Percentiles rank a stretch among this genome's conserved stretches.
These are phyloP conservation scores for Miscanthus lutarioriparius DNA, from an alignment of 176 grass and related monocot species.

Conservation along the genomic window DNA sequence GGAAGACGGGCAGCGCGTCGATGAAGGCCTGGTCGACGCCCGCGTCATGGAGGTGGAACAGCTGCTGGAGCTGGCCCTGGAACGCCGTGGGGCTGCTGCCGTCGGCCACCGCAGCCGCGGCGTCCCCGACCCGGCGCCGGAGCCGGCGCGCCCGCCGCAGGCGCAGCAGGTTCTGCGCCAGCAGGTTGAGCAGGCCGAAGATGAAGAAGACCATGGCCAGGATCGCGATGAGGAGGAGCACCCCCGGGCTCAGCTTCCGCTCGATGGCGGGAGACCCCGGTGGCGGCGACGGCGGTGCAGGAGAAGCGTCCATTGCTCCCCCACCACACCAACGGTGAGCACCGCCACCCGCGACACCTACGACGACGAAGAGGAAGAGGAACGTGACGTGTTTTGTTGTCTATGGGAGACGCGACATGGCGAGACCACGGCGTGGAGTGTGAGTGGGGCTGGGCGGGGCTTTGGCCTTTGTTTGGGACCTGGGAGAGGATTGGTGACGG, in stretches of 20 bases:
- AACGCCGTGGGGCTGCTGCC: constrained; percentile 60
- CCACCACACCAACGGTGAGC: background rate
- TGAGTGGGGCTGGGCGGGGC: background rate
- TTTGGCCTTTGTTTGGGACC: background rate
- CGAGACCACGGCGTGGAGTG: background rate
- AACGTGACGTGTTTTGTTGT: background rate
- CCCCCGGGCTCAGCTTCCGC: constrained; percentile 66
- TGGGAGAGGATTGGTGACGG: background rate
- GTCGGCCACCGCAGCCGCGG: background rate
- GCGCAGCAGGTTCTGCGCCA: constrained; percentile 48
- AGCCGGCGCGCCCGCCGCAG: constrained; percentile 36
- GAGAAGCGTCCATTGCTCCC: constrained; percentile 2
- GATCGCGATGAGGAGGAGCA: constrained; percentile 71
- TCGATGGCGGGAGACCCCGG: constrained; percentile 31
- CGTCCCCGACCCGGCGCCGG: constrained; percentile 22
- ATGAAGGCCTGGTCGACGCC: constrained; percentile 95
- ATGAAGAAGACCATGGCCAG: constrained; percentile 85
- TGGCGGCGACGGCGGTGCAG: background rate
- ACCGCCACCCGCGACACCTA: background rate
- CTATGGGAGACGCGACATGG: background rate
- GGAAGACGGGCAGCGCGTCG: constrained; percentile 81
- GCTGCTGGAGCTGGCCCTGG: constrained; percentile 81
- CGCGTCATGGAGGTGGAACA: constrained; percentile 87
- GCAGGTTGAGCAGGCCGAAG: constrained; percentile 70
- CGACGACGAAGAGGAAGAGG: background rate